Evolutionary conservation across 169 alveolate genomes (phyloP).

Genomic region (Plasmodium billcollinsi): DNA sequence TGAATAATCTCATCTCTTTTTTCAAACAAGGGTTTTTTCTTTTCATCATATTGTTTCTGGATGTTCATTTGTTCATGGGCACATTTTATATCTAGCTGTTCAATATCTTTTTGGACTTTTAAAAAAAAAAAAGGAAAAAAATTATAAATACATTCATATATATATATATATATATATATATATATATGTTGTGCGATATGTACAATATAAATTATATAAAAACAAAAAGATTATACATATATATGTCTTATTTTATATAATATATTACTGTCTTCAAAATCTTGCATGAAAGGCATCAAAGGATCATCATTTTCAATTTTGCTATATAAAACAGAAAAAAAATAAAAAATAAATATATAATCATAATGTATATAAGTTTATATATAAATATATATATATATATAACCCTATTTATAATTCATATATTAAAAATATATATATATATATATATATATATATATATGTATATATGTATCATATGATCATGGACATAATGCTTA

Average conservation of each 20-base stretch:
- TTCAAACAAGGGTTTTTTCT: constrained; percentile 90
- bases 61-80: constrained; percentile 91
- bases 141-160: not conserved
- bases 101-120: constrained; percentile 86
- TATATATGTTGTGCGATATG: too few species aligned
- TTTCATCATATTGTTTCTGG: constrained; percentile 91
- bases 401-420: not conserved
- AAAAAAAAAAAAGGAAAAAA: not conserved
- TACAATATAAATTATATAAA: not conserved
- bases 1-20: constrained; percentile 88
- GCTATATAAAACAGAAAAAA: constrained; percentile 10
- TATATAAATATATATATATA: constrained; percentile 4
- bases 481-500: not conserved
- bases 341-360: constrained; percentile 1
- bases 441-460: not conserved
- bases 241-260: not conserved
- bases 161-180: not conserved
- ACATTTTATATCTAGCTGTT: constrained; percentile 90
- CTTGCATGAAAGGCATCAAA: constrained; percentile 65
- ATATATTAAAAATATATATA: not conserved
- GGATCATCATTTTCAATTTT: constrained; percentile 76
- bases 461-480: not conserved
- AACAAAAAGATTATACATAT: not conserved
- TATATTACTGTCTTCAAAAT: constrained; percentile 73
- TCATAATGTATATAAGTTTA: not conserved